phyloP scores from a whole-genome alignment of 108 stramenopile species.

The Discostella pseudostelligera region DNA sequence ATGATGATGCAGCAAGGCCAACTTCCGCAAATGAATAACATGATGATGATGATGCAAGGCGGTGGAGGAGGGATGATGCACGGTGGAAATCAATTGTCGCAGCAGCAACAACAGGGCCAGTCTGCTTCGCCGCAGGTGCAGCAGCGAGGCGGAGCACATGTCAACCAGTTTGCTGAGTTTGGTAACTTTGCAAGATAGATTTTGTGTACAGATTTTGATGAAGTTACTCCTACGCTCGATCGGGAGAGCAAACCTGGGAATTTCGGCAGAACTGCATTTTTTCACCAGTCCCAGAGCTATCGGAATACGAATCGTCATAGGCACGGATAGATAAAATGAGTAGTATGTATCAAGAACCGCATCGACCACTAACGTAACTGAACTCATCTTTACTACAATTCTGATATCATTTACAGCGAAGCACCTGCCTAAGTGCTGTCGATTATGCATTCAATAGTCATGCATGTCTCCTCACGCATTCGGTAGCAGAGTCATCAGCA shows the following conservation, averaged over 20 bases:
- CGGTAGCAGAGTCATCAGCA: constrained; percentile 61
- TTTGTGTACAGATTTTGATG: neutral
- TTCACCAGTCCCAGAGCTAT: too few relatives aligned
- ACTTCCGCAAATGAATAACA: constrained; percentile 37
- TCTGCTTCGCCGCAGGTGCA: constrained; percentile 9
- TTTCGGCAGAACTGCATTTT: too few relatives aligned
- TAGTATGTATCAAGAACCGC: too few relatives aligned
- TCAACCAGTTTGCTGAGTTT: constrained; percentile 48
- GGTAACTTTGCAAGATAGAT: constrained; percentile 45
- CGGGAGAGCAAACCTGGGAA: neutral
- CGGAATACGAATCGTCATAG: too few relatives aligned
- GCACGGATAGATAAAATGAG: too few relatives aligned
- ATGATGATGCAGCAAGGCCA: constrained; percentile 32
- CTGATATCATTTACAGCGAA: too few relatives aligned
- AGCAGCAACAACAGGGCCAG: constrained; percentile 10
- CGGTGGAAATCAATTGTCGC: constrained; percentile 21
- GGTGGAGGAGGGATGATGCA: constrained; percentile 22
- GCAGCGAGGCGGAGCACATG: constrained; percentile 22
- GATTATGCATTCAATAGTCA: neutral
- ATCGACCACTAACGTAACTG: too few relatives aligned
- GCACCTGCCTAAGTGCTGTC: too few relatives aligned
- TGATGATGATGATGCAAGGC: constrained; percentile 21
- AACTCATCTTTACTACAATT: too few relatives aligned
- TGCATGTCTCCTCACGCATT: constrained; percentile 31
- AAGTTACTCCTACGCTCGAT: neutral